These are phyloP conservation scores for Selenicereus undatus DNA, from an alignment of 148 eudicot species.

Conservation along the genomic window DNA sequence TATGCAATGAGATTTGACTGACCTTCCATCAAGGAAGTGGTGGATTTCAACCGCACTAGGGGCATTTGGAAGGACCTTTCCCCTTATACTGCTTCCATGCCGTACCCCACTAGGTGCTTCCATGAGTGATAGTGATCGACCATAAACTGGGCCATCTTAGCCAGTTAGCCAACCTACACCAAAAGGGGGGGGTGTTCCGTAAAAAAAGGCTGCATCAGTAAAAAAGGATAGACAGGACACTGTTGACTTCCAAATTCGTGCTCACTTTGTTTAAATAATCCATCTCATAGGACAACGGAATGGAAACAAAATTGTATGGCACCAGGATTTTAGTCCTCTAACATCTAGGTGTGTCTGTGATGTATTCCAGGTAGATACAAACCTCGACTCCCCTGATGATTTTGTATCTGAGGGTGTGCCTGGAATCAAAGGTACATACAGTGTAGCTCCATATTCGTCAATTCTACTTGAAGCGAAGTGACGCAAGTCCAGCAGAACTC, in stretches of 20 bases:
- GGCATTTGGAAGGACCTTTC: not conserved
- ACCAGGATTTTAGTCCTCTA: not conserved
- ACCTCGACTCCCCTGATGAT: slow-evolving; percentile 71
- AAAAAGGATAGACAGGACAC: not conserved
- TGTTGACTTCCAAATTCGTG: too few species aligned
- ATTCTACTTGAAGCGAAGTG: slow-evolving; percentile 78
- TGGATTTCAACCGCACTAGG: not conserved
- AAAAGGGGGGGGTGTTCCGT: too few species aligned
- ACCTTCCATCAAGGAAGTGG: not conserved
- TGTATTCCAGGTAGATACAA: slow-evolving; percentile 76
- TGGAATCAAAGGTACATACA: slow-evolving; percentile 48
- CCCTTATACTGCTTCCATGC: not conserved
- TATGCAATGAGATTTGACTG: not conserved
- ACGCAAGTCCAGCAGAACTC: slow-evolving; percentile 1
- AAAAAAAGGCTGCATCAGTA: too few species aligned
- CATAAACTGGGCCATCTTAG: too few species aligned
- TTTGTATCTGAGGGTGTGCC: slow-evolving; percentile 67
- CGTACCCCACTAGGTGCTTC: too few species aligned
- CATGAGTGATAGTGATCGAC: too few species aligned
- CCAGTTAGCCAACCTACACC: not conserved
- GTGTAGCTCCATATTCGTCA: slow-evolving; percentile 72
- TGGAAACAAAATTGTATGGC: not conserved
- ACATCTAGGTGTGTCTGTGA: not conserved
- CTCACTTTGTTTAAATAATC: too few species aligned
- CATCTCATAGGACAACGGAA: too few species aligned